Percentiles rank a stretch among this genome's conserved stretches.
Conservation (phyloP, 768 basidiomycete species). For the Collybia sordida region DNA sequence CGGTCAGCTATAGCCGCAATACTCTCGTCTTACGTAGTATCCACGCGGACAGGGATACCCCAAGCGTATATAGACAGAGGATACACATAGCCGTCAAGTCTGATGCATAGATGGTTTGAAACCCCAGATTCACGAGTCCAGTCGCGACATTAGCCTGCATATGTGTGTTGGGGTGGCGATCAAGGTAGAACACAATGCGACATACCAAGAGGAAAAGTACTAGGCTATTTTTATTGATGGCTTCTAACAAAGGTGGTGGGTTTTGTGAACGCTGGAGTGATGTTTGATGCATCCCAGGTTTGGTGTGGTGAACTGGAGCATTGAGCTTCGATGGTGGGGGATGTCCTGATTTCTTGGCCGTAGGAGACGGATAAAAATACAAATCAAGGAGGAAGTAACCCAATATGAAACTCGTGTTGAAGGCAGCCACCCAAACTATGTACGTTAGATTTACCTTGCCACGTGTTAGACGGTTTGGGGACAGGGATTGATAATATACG, state of each 20-base stretch:
- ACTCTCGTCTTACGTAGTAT: constrained; percentile 19
- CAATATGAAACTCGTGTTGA: constrained; percentile 83
- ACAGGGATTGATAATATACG: constrained; percentile 8
- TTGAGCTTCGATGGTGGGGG: constrained; percentile 31
- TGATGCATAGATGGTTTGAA: constrained; percentile 79
- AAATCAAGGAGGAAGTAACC: constrained; percentile 80
- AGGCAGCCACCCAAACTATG: constrained; percentile 85
- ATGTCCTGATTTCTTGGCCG: constrained; percentile 15
- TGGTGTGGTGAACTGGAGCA: constrained; percentile 5
- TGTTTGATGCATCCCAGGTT: constrained; percentile 1
- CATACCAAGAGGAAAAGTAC: constrained; percentile 79
- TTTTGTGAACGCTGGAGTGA: constrained; percentile 4
- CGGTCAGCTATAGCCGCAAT: constrained; percentile 10
- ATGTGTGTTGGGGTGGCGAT: not conserved
- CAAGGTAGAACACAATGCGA: constrained; percentile 9
- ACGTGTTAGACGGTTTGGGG: not conserved
- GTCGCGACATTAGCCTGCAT: constrained; percentile 84
- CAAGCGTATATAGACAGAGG: constrained; percentile 58
- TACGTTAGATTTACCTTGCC: constrained; percentile 79
- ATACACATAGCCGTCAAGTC: constrained; percentile 59
- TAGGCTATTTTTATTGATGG: constrained; percentile 81
- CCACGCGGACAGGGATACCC: constrained; percentile 68
- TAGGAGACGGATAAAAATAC: constrained; percentile 53
- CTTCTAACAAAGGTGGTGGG: constrained; percentile 59
- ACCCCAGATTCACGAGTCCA: constrained; percentile 77